Evolutionary conservation across 129 eudicot genomes (phyloP).

Genomic region (Saussurea involucrata): DNA sequence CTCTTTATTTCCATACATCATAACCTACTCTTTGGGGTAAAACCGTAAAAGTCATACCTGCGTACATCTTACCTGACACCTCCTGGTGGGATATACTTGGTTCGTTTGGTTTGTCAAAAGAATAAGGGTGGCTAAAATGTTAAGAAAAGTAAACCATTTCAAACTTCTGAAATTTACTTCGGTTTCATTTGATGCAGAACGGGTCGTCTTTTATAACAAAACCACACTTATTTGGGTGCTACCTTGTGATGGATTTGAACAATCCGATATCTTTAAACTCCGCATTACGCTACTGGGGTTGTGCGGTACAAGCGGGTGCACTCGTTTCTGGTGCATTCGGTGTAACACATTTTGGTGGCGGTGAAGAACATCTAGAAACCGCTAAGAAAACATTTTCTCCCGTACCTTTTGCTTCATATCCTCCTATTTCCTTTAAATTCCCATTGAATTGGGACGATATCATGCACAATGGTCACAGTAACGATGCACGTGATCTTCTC

Average conservation of each 20-base stretch:
- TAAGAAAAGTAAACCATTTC: not conserved
- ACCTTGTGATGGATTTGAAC: conserved; percentile 64
- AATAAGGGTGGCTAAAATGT: not conserved
- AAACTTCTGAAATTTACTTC: not conserved
- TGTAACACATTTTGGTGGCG: conserved; percentile 29
- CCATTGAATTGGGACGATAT: conserved; percentile 61
- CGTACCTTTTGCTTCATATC: conserved; percentile 65
- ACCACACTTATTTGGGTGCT: conserved; percentile 71
- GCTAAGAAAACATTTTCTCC: conserved; percentile 53
- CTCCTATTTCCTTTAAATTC: conserved; percentile 31
- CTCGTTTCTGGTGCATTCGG: conserved; percentile 86
- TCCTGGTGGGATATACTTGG: no score
- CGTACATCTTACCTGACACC: no score
- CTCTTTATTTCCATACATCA: not conserved
- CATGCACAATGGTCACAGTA: conserved; percentile 28
- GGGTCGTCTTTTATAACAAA: conserved; percentile 71
- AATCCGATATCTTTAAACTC: conserved; percentile 49
- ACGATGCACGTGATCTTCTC: conserved; percentile 51
- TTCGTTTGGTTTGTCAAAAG: no score
- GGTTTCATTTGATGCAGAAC: conserved; percentile 40
- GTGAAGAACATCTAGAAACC: conserved; percentile 32
- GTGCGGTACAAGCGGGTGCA: conserved; percentile 83
- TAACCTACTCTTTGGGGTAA: not conserved
- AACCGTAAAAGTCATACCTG: no score
- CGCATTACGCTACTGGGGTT: conserved; percentile 94